Base-by-base conservation (phyloP, 371 early-diverging fungal species). In the Sanchytrium tribonematis region DNA sequence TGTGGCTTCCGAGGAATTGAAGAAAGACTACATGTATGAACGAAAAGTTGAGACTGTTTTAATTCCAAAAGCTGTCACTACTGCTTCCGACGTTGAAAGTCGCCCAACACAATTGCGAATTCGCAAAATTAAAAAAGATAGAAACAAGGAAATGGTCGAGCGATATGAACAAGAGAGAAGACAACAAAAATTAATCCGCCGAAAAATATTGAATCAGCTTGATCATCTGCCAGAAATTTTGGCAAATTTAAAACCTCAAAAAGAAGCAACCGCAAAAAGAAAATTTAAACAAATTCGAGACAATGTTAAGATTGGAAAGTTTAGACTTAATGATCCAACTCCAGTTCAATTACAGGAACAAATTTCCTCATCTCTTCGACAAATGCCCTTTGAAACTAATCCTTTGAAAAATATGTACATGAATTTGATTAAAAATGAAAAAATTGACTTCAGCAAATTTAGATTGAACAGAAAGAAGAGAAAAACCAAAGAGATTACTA, bases 241-340 rank as follows among this genome's bases (percentile, higher is more conserved):
- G 5, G 22, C 12, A 48, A 5, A 22, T 48, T 5, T 48, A 12
- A 48, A 48, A 48, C 5, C 22, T 48, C 12, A 5, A 48, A 5
- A 22, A 48, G 22, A 5, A 48, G 12, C 48, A 48, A 5, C 5
- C 5, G 5, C 48, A 12, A 48, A 48, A 22, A 48, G 22, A 5
- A 48, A 22, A 48, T 48, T 48, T 48, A 48, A 48, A 48, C 5
- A 22, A 48, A 48, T 48, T 48, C 5, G 48, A 48, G 48, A 48
- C 48, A 48, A 48, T 48, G 48, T 48, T 12, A 48, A 48, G 48
- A 48, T 48, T 48, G 48, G 48, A 48, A 48, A 48, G 48, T 48
- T 48, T 48, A 12, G 5, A 5, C 22, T 48, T 12, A 48, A 48
- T 48, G 48, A 48, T 22, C 48, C 48, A 22, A 48, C 48, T 12